Evolutionary conservation across 169 alveolate genomes (phyloP).

Genomic region (Cryptosporidium parvum): DNA sequence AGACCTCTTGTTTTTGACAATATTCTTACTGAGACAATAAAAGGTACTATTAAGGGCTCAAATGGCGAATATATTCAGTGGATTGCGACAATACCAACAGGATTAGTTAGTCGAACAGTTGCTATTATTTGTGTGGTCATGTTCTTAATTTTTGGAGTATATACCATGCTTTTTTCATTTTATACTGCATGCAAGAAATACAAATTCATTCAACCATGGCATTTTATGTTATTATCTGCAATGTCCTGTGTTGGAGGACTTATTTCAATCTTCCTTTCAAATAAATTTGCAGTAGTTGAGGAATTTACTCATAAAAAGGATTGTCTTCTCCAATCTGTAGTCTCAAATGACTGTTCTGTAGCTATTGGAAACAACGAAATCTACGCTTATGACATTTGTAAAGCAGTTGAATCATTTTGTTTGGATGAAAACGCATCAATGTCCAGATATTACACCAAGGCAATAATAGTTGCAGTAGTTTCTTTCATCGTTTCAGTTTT

Average conservation of each 20-base stretch:
- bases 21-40: conserved; percentile 42
- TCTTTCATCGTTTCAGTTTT: conserved; percentile 38
- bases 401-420: conserved; percentile 68
- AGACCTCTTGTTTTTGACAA: conserved; percentile 63
- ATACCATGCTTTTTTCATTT: conserved; percentile 43
- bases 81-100: conserved; percentile 67
- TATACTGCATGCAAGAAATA: conserved; percentile 70
- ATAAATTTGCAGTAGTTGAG: conserved; percentile 31
- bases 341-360: conserved; percentile 63
- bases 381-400: conserved; percentile 66
- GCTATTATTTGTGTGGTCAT: conserved; percentile 57
- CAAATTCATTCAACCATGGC: conserved; percentile 71
- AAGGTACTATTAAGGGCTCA: conserved; percentile 58
- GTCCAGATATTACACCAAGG: conserved; percentile 40
- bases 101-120: conserved; percentile 65
- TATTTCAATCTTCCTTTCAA: conserved; percentile 58
- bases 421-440: conserved; percentile 36
- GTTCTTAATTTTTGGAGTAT: conserved; percentile 51
- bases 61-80: conserved; percentile 70
- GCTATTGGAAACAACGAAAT: conserved; percentile 60
- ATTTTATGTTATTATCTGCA: conserved; percentile 31
- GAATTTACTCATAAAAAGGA: conserved; percentile 32
- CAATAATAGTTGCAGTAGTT: conserved; percentile 39
- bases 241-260: conserved; percentile 66
- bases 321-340: conserved; percentile 64